A percentile compares a stretch with the other conserved stretches of the same genome.
Conservation (phyloP, 1,284 basidiomycete species). For the Trichosporon ovoides region DNA sequence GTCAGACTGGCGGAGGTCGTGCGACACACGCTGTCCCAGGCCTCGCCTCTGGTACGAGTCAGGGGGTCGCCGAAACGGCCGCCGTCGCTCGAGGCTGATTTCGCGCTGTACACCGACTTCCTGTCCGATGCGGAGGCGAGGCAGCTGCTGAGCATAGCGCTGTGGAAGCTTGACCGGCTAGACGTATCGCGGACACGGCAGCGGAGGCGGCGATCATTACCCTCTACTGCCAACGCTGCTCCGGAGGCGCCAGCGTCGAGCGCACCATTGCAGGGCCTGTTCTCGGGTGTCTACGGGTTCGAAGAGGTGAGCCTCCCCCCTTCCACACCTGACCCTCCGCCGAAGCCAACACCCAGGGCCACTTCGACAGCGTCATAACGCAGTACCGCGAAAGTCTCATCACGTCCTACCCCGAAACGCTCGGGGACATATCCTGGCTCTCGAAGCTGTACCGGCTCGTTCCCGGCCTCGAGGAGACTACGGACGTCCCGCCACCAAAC, state of each 20-base stretch:
- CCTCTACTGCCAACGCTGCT: too few species aligned
- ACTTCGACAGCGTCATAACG: conserved; percentile 80
- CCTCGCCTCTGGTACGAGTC: conserved; percentile 7
- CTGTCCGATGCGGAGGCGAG: conserved; percentile 55
- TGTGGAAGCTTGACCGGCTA: conserved; percentile 60
- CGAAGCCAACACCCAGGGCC: conserved; percentile 54
- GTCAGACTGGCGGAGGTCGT: too few species aligned
- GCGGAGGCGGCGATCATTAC: not conserved
- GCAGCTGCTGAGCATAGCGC: conserved; percentile 56
- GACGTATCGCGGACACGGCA: conserved; percentile 36
- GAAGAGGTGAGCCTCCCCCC: conserved; percentile 58
- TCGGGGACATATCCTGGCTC: conserved; percentile 51
- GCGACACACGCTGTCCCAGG: not conserved
- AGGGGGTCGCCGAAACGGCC: conserved; percentile 4
- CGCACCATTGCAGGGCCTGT: conserved; percentile 46
- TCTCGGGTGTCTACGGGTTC: conserved; percentile 66
- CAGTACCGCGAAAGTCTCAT: too few species aligned
- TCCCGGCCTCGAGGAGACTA: conserved; percentile 40
- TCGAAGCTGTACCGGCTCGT: conserved; percentile 58
- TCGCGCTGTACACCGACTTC: conserved; percentile 43
- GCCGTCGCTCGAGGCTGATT: conserved; percentile 25
- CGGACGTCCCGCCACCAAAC: conserved; percentile 40
- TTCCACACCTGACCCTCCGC: too few species aligned
- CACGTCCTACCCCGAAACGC: too few species aligned
- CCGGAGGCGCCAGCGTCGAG: not conserved